Conservation (phyloP, 345 rosid genomes). For the Boechera divaricarpa region DNA sequence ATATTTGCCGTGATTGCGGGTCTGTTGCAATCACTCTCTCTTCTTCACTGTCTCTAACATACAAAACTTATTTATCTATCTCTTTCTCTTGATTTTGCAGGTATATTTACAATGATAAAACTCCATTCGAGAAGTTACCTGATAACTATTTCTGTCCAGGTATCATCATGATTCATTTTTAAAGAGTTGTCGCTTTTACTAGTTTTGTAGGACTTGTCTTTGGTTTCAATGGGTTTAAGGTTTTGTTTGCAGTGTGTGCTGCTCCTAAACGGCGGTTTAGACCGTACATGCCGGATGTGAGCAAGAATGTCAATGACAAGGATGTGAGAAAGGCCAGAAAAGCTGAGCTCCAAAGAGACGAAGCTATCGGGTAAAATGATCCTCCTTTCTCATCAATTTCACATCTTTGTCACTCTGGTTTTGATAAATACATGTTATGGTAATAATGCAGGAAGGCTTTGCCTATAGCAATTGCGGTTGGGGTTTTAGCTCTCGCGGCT, state of each 20-base stretch:
- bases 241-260: conserved; percentile 73
- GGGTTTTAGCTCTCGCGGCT: conserved; percentile 69
- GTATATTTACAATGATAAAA: conserved; percentile 85
- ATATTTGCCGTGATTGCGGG: conserved; percentile 98
- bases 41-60: background rate
- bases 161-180: conserved; percentile 13
- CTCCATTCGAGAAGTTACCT: conserved; percentile 80
- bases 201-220: background rate
- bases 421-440: background rate
- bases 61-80: background rate
- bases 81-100: conserved; percentile 47
- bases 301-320: conserved; percentile 63
- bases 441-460: conserved; percentile 61
- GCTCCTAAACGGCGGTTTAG: conserved; percentile 94
- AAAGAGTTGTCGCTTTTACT: background rate
- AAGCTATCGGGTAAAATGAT: conserved; percentile 66
- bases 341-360: conserved; percentile 71
- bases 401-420: background rate
- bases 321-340: conserved; percentile 79
- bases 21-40: conserved; percentile 26
- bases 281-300: conserved; percentile 64
- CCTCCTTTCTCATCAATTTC: background rate
- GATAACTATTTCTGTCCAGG: conserved; percentile 93
- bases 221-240: conserved; percentile 3
- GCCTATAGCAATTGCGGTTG: conserved; percentile 76